Evolutionary conservation across 148 eudicot genomes (phyloP), one percentile per base, ranked within the genome.

Genomic region (Pouteria glomerata): DNA sequence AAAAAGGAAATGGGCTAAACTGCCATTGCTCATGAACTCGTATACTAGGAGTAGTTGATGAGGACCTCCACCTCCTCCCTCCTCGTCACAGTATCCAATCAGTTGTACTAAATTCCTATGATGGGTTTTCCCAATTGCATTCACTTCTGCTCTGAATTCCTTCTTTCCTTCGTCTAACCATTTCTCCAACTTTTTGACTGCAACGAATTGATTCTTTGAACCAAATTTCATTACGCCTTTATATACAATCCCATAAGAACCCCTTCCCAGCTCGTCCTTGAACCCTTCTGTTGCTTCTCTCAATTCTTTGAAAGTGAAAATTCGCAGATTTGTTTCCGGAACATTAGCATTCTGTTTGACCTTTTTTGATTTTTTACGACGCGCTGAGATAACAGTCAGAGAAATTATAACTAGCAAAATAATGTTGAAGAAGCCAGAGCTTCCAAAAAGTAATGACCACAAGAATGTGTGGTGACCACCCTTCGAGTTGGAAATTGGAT

Each of bases 121-220:
- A 48, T 74, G 69, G 45, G 61, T 48, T 56, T 35, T 74, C 39
- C 72, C 66, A 3, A 66, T 66, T 2, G 71, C 62, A 34, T 45
- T 74, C 12, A 74, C 65, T 60, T 74, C 72, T 42, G 77, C 77
- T 34, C 56, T 44, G 8, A 73, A 73, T 37, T 73, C 76, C 23
- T 26, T 68, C n/a, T 73, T 71, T 55, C 76, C 76, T 30, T 66
- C 63, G 3, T 42, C 37, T 15, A 30, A 35, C 57, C 39, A 60
- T 23, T 73, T 65, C 55, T 55, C 70, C 70, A 45, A 21, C 55
- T 64, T 66, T 34, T 63, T 64, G 18, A 67, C 70, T 27, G 76
- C 76, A 33, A 73, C 44, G 12, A 6, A 3, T 0, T 37, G 19
- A 12, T 60, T 50, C 37, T 71, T 61, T 24, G 57, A 31, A 63